Evolutionary conservation across 768 basidiomycete genomes (phyloP), one percentile per base, ranked within the genome.

Genomic region (Kwoniella heveanensis): DNA sequence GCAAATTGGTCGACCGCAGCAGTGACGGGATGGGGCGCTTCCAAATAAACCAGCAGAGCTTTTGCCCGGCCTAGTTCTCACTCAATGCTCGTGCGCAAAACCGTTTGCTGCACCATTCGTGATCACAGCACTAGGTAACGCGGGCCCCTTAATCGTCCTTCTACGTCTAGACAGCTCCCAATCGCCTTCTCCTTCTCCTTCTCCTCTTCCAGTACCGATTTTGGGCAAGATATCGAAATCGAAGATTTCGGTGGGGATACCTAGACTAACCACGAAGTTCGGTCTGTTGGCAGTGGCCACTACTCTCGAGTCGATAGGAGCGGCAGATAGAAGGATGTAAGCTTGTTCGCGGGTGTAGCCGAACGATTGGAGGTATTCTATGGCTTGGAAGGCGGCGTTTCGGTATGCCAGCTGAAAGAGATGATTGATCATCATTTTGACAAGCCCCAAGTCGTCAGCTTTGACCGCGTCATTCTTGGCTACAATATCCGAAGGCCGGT

Each of bases 291-390:
- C 19, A 52, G 60, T 57, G 9, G 60, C 36, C 7, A 62, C 52
- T 2, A 61, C 52, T 47, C 32, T 65, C 9, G 60, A 54, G 27
- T 90, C 88, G 48, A 89, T 79, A 0, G 88, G 88, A 1, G 88
- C 88, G 0, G 88, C 88, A 1, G 86, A 86, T 22, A 90, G 82
- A 17, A 90, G 79, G 10, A 89, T 83, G 71, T 89, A 89, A 3
- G 87, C 86, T 82, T 91, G 90, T 77, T 91, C 89, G 15, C 88
- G 86, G 36, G 89, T 89, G 69, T 89, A 90, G 24, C 89, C 89
- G 54, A 90, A 81, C 85, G 88, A 61, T 39, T 50, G 57, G 48
- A 91, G 82, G 76, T 91, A 90, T 1, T 84, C 84, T 55, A 91
- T 90, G 1, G 87, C 84, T 69, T 90, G 90, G 58, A 90, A 79